phyloP scores from a whole-genome alignment of 2,329 filamentous ascomycete genomes.

The Cylindrodendrum hubeiense region DNA sequence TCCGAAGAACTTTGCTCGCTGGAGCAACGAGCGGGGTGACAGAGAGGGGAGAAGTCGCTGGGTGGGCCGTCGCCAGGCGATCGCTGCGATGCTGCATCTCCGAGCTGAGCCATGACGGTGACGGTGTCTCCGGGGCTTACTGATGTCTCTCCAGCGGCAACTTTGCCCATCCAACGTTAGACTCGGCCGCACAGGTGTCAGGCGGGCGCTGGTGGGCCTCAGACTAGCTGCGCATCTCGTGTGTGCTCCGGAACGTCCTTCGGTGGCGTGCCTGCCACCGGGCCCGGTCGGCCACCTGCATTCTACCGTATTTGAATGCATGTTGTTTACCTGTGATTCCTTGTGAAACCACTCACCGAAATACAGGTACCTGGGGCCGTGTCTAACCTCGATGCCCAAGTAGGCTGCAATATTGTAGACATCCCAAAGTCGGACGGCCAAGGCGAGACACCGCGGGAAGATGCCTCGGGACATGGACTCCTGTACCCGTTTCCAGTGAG shows the following conservation, averaged over 20 bases:
- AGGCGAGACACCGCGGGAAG: no score
- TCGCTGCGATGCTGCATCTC: not conserved
- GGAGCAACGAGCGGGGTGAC: not conserved
- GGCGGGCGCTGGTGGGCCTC: not conserved
- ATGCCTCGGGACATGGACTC: no score
- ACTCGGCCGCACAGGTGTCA: not conserved
- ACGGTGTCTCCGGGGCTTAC: not conserved
- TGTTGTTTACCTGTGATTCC: not conserved
- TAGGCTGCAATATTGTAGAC: no score
- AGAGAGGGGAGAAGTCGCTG: no score
- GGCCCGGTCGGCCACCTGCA: not conserved
- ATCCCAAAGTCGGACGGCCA: no score
- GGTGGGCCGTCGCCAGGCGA: not conserved
- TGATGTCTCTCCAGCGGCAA: not conserved
- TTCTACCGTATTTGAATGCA: not conserved
- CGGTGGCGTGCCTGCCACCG: not conserved
- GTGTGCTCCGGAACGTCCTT: not conserved
- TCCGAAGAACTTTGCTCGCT: slow-evolving; percentile 5
- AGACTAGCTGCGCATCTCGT: not conserved
- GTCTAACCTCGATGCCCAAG: not conserved
- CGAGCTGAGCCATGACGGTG: not conserved
- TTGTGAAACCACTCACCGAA: not conserved
- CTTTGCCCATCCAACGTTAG: not conserved
- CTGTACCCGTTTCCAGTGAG: no score
- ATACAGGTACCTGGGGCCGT: not conserved